Evolutionary conservation across 164 flowering plant genomes (phyloP).

Genomic region (Vitis labrusca): DNA sequence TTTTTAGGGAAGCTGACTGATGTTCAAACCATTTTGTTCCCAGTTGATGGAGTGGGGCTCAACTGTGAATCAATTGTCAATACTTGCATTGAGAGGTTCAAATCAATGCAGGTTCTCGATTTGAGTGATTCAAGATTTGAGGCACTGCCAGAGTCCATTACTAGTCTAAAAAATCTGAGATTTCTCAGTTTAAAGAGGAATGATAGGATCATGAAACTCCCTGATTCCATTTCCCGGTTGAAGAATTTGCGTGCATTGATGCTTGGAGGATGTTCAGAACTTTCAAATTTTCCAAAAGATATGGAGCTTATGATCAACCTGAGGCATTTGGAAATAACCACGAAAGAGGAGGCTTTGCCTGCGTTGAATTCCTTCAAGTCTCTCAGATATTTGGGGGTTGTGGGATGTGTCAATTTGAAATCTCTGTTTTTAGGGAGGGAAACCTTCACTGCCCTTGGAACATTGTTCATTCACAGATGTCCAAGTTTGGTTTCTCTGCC

Average conservation of each 20-base stretch:
- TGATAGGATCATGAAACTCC: background rate
- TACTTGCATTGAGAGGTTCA: background rate
- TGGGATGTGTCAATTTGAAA: background rate
- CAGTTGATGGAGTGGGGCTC: background rate
- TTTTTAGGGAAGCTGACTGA: background rate
- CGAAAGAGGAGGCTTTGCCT: background rate
- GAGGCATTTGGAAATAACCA: background rate
- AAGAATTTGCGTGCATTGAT: background rate
- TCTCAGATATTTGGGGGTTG: background rate
- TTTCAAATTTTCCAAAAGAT: background rate
- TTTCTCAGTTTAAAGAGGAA: background rate
- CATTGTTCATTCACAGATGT: background rate
- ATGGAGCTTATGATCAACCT: background rate
- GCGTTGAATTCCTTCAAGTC: background rate
- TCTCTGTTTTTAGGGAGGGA: background rate
- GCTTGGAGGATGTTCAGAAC: background rate
- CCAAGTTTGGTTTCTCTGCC: background rate
- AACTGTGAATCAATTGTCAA: background rate
- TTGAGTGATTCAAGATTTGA: background rate
- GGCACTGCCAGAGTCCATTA: background rate
- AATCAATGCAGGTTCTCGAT: slow-evolving; percentile 2
- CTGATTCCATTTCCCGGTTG: background rate
- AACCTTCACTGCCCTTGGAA: background rate
- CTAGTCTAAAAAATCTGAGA: background rate
- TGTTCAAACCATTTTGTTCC: background rate